Base-by-base conservation (phyloP, 2,329 filamentous ascomycete species). In the Fusarium setosum region DNA sequence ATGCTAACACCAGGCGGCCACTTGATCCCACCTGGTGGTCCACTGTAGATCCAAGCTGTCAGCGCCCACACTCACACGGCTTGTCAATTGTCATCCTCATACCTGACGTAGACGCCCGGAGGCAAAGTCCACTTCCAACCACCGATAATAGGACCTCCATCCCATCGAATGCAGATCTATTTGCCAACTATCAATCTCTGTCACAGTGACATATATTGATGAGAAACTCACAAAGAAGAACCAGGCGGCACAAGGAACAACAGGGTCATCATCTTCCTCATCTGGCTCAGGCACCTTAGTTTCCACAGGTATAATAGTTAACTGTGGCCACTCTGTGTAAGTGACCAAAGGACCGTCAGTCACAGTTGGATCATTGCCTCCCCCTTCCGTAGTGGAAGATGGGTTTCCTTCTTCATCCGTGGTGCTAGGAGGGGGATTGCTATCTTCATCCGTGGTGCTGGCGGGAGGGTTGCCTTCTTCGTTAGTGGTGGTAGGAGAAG, bases 151-250 rank as follows among this genome's bases (percentile, higher is more conserved):
- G 57, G 57, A 4, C 55, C 50, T 40, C 26, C 32, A 9, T 53
- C 32, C 44, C 59, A 51, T 5, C 23, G 21, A 15, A 59, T 52
- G 17, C 59, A 62, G 42, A 58, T 58, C 55, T 62, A 21, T 29
- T 6, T 4, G 7, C 6, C 20, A 17, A 5, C 12, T 37, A 34
- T 58, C 31, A 62, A 12, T 18, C 10, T n/a, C 18, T 23, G 6
- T 3, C n/a, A 15, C 18, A n/a, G 3, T 9, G 18, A 17, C 6
- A 5, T 24, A 1, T 37, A 12, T 42, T 8, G 2, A 59, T 13
- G 4, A n/a, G 24, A 17, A 12, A 48, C 59, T 55, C 35, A 59
- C 59, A 38, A 51, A 54, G 18, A 62, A 62, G 40, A 62, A 62
- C 54, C 59, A 62, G 15, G 55, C 34, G 2, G 17, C 10, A 12